These are phyloP conservation scores for Cryptosporidium ryanae DNA, from an alignment of 169 alveolate species.

Conservation along the genomic window DNA sequence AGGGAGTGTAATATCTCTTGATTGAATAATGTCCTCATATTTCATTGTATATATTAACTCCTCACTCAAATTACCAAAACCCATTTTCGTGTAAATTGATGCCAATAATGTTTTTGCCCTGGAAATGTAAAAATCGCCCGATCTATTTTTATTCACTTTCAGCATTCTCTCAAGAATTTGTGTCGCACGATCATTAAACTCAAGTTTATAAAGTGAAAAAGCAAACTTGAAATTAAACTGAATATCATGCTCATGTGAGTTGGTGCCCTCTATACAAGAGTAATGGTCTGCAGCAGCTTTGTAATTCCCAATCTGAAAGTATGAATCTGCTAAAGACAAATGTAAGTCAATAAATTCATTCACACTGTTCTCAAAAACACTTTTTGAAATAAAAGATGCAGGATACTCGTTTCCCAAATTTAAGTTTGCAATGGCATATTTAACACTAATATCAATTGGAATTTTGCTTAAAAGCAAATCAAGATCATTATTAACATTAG, in stretches of 20 bases:
- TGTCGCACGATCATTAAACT: conserved; percentile 23
- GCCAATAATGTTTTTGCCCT: conserved; percentile 63
- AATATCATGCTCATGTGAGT: not conserved
- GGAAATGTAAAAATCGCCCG: conserved; percentile 27
- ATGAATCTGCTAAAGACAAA: conserved; percentile 44
- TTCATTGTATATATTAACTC: conserved; percentile 65
- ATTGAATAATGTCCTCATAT: conserved; percentile 61
- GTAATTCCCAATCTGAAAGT: conserved; percentile 49
- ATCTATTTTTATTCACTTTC: not conserved
- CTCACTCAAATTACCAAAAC: conserved; percentile 21
- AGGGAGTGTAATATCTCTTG: conserved; percentile 57
- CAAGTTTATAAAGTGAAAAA: conserved; percentile 37
- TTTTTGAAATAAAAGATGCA: conserved; percentile 41
- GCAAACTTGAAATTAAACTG: conserved; percentile 52
- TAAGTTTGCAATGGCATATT: conserved; percentile 58
- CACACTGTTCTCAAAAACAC: conserved; percentile 5
- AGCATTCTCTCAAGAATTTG: conserved; percentile 12
- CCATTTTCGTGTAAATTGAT: conserved; percentile 69
- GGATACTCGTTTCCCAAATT: conserved; percentile 23
- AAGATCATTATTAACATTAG: not conserved
- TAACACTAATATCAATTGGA: conserved; percentile 62
- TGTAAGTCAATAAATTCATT: conserved; percentile 55
- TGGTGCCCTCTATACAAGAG: not conserved
- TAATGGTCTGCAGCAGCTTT: conserved; percentile 30
- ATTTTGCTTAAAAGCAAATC: not conserved